These are phyloP conservation scores for Suillus lakei DNA, from an alignment of 768 basidiomycete genomes.

Conservation along the genomic window DNA sequence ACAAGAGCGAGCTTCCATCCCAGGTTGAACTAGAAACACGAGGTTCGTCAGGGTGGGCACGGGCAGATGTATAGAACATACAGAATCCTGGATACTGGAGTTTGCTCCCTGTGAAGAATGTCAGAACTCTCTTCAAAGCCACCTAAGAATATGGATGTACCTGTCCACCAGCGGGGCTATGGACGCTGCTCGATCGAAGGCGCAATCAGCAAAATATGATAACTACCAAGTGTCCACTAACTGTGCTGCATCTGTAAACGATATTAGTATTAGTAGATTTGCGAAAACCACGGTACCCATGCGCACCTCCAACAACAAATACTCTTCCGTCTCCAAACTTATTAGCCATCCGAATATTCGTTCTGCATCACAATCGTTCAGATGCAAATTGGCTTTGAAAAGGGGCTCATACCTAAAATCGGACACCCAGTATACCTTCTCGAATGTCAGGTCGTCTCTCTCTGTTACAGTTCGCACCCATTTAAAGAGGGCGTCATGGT, in stretches of 20 bases:
- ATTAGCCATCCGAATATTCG: constrained; percentile 49
- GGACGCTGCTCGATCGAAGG: constrained; percentile 23
- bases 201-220: too few relatives aligned
- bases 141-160: constrained; percentile 14
- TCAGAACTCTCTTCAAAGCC: too few relatives aligned
- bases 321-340: constrained; percentile 41
- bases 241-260: constrained; percentile 46
- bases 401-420: not conserved
- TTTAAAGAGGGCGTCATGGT: too few relatives aligned
- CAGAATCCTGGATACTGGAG: constrained; percentile 37
- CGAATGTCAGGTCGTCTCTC: too few relatives aligned
- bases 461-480: too few relatives aligned
- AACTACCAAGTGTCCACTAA: not conserved
- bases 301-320: constrained; percentile 47
- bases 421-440: too few relatives aligned
- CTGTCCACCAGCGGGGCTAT: constrained; percentile 50
- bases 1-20: constrained; percentile 31
- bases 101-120: constrained; percentile 27
- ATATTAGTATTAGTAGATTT: not conserved
- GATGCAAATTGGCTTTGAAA: not conserved
- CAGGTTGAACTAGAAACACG: constrained; percentile 22
- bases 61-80: constrained; percentile 18
- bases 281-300: not conserved
- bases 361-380: constrained; percentile 22
- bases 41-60: not conserved